Conservation (phyloP, 164 flowering plant species). For the Echeveria elegans region DNA sequence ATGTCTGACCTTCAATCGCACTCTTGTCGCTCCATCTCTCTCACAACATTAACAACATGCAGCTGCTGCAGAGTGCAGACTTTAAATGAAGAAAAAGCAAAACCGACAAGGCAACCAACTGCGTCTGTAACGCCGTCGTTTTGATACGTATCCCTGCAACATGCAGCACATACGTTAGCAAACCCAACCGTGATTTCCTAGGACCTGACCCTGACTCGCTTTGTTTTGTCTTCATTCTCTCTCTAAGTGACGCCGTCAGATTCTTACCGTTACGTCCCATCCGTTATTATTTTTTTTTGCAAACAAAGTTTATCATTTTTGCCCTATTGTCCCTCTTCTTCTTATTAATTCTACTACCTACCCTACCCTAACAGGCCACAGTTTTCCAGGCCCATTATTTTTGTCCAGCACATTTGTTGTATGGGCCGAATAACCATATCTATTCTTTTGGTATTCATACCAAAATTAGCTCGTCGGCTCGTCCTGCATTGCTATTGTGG, state of each 20-base stretch:
- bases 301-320: neutral
- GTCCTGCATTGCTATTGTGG: no score
- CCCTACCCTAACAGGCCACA: no score
- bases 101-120: neutral
- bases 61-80: no score
- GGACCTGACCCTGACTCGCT: neutral
- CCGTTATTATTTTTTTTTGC: neutral
- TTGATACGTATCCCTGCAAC: neutral
- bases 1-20: neutral
- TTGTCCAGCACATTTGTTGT: no score
- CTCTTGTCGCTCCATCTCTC: constrained; percentile 2
- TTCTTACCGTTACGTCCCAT: neutral
- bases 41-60: neutral
- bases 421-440: no score
- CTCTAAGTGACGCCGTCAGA: neutral
- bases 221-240: neutral
- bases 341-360: neutral
- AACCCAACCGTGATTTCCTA: neutral
- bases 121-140: neutral
- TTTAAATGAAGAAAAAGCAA: neutral
- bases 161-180: neutral
- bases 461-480: no score
- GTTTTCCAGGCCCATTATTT: no score
- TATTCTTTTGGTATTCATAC: no score
- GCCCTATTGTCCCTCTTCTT: neutral